These are phyloP conservation scores for Bimuria novae-zelandiae DNA, from an alignment of 2,329 filamentous ascomycete species.

Conservation along the genomic window DNA sequence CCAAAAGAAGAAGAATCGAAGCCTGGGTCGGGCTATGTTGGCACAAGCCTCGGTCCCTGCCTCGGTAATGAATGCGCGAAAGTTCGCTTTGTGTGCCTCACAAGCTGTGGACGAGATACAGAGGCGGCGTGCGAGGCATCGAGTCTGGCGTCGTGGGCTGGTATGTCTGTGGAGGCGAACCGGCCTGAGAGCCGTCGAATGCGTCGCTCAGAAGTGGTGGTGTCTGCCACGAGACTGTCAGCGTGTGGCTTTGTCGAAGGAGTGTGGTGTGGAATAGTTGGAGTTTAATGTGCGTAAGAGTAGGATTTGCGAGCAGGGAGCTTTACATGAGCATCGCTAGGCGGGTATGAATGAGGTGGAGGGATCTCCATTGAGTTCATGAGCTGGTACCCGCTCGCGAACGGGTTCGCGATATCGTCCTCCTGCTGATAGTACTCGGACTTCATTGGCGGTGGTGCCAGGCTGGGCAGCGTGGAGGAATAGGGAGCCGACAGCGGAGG, in stretches of 20 bases:
- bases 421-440: constrained; percentile 64
- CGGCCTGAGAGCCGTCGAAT: constrained; percentile 65
- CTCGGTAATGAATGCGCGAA: constrained; percentile 4
- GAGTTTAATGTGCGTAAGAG: constrained; percentile 38
- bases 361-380: constrained; percentile 64
- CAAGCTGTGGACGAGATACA: constrained; percentile 42
- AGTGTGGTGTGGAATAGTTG: constrained; percentile 32
- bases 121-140: constrained; percentile 70
- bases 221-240: constrained; percentile 61
- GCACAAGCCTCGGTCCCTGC: neutral
- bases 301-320: constrained; percentile 49
- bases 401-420: constrained; percentile 63
- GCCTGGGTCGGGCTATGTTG: constrained; percentile 4
- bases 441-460: constrained; percentile 65
- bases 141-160: constrained; percentile 71
- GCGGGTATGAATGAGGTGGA: constrained; percentile 65
- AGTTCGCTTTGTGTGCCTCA: constrained; percentile 16
- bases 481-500: constrained; percentile 50
- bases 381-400: constrained; percentile 71
- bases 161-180: constrained; percentile 48
- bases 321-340: constrained; percentile 77
- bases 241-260: constrained; percentile 37
- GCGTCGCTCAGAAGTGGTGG: constrained; percentile 73
- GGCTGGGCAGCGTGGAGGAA: constrained; percentile 66
- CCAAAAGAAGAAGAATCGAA: constrained; percentile 18